Evolutionary conservation across 2,329 filamentous ascomycete species (phyloP).

Genomic region (Rhynchosporium secalis): DNA sequence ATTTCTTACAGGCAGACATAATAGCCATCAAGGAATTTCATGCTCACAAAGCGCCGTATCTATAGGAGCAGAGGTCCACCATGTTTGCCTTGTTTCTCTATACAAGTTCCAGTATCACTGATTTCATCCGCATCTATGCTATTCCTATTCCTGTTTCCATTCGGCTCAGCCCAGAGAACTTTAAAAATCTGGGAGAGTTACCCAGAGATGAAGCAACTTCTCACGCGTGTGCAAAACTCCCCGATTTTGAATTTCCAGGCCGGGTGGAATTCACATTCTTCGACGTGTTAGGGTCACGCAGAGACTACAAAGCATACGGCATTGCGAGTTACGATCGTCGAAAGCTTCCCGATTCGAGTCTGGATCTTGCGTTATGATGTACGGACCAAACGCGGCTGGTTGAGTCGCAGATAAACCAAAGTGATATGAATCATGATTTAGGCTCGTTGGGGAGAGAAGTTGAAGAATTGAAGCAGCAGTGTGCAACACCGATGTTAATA

Average conservation of each 20-base stretch:
- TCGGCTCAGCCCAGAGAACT: background rate
- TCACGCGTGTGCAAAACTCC: background rate
- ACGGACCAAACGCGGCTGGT: no score
- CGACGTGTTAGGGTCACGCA: background rate
- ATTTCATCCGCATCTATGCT: background rate
- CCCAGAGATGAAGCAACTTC: background rate
- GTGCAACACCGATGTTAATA: no score
- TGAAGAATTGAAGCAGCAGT: no score
- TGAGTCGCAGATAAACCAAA: no score
- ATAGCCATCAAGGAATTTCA: background rate
- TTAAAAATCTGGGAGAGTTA: background rate
- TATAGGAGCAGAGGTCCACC: background rate
- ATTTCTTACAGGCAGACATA: background rate
- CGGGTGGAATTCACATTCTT: background rate
- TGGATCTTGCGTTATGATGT: background rate
- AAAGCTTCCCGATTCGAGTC: background rate
- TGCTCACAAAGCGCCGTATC: background rate
- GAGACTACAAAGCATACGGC: background rate
- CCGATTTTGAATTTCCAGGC: background rate
- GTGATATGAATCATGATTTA: no score
- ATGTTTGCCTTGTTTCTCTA: background rate
- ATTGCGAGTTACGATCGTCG: background rate
- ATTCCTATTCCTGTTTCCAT: background rate
- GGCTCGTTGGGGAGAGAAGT: no score
- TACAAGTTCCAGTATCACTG: background rate